Percentiles rank a stretch among this genome's conserved stretches.
phyloP scores from a whole-genome alignment of 2,329 filamentous ascomycete species.

The Aspergillus pseudoterreus region DNA sequence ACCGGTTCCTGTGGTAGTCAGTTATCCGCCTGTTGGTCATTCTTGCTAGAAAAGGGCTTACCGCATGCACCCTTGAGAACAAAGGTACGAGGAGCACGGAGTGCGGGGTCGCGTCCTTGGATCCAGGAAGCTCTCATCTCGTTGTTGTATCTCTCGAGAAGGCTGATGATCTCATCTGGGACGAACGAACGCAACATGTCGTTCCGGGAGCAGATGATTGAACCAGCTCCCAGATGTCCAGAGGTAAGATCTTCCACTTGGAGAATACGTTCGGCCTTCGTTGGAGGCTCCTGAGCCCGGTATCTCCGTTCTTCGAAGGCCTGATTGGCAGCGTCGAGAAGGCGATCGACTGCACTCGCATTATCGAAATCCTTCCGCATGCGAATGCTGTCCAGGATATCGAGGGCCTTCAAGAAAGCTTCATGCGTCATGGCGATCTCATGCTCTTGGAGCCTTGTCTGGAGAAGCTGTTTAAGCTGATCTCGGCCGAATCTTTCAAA shows the following conservation, averaged over 20 bases:
- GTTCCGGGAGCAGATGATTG: conserved; percentile 9
- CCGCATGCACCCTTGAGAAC: conserved; percentile 19
- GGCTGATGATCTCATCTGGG: conserved; percentile 15
- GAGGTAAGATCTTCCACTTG: conserved; percentile 12
- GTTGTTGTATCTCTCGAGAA: conserved; percentile 16
- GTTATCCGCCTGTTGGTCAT: not conserved
- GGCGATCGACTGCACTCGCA: conserved; percentile 15
- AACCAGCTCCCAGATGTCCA: conserved; percentile 5
- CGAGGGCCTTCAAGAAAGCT: conserved; percentile 14
- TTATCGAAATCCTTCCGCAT: conserved; percentile 20
- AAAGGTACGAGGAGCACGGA: conserved; percentile 12
- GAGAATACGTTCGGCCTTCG: conserved; percentile 8
- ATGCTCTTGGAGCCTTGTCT: conserved; percentile 13
- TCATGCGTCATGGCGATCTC: conserved; percentile 14
- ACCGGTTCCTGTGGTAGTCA: conserved; percentile 10
- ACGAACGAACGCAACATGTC: conserved; percentile 16
- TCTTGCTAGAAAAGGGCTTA: not conserved
- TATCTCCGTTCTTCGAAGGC: conserved; percentile 12
- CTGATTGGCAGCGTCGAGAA: conserved; percentile 14
- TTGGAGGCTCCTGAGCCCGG: not conserved
- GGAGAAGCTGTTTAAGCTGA: conserved; percentile 16
- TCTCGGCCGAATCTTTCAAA: conserved; percentile 11
- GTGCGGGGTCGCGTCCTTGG: conserved; percentile 11
- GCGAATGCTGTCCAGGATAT: conserved; percentile 13
- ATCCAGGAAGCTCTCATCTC: conserved; percentile 19